Evolutionary conservation across 202 grass and related monocot species (phyloP), one percentile per base, ranked within the genome.

Genomic region (Brachypodium distachyon): DNA sequence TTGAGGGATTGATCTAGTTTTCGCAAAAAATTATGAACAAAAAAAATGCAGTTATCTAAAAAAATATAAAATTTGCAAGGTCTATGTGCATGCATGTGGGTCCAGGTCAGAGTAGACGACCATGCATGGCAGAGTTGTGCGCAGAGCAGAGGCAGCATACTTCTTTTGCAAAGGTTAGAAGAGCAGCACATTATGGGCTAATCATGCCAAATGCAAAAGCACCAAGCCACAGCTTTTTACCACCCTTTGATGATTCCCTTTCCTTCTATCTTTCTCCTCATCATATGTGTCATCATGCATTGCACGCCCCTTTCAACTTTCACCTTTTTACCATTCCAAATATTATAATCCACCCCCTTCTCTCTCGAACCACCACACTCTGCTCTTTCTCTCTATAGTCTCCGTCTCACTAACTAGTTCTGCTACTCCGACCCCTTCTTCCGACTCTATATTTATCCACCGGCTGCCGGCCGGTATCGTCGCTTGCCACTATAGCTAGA

Each of bases 181-280:
- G 32, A 79, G 88, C 78, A 94, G 75, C 42, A 86, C 76, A 94
- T 90, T 88, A 94, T 92, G 86, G 84, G 87, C 72, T 83, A 94
- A 98, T 98, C 86, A 94, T 90, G 83, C 85, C 91, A 92, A 92
- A 85, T 87, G 82, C 82, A 94, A 94, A 92, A 87, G 71, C 80
- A 94, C 67, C 86, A 87, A 77, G 48, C 6, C 73, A 56, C 82
- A 94, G 69, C 95, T 92, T 97, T 97, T 90, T 52, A 53, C 65
- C 58, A 1, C 70, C 41, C 44, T 76, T 68, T 31, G 40, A 67
- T 67, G 64, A 67, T 73, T 66, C 37, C 74, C 28, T 60, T 68
- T 87, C 76, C 70, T 49, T 38, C 66, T 22, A 76, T 69, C 74
- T 79, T 83, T 80, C 86, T 58, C 70, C 88, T 93, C 68, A 87